Base-by-base conservation (phyloP, 768 basidiomycete genomes). In the Tephrocybe rancida region DNA sequence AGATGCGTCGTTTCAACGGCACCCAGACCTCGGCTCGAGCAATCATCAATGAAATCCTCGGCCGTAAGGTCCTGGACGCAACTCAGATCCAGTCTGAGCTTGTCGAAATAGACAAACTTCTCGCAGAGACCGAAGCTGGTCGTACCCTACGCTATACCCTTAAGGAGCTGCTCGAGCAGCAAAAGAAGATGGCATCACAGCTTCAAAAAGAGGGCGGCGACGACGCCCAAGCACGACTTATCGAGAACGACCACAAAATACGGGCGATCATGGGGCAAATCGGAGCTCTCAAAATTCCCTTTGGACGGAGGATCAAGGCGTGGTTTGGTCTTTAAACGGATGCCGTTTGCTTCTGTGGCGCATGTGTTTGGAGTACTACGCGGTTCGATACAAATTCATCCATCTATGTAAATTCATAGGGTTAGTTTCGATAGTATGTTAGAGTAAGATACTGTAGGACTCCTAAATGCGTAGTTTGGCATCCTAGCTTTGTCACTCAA, bases 71-170 rank as follows among this genome's bases (percentile, higher is more conserved):
- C 26, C 37, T 58, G 9, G 59, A 63, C 34, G 44, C 58, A 0
- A 57, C 69, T n/a, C 61, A 64, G 27, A 50, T 70, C 35, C 69
- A 69, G 48, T 64, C 67, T 44, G 69, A 70, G 46, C 48, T 70
- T 26, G 66, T 69, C 21, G 63, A 70, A 18, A 55, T 67, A 21
- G 49, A 50, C 22, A 64, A 61, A 49, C 45, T 50, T 14, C 59
- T 69, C 45, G 61, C 62, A 27, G 68, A 69, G 50, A 69, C 69
- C 0, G 54, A 67, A 18, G 69, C 68, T 10, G 70, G 67, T n/a
- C 61, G 59, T 18, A 58, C 67, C 1, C 44, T 71, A 1, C 65
- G 66, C 44, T 48, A 30, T 19, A 50, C 57, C 0, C 59, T 68
- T 9, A 62, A 64, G 41, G 60, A 61, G 37, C 49, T 64, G n/a